Conservation (phyloP, 2,329 filamentous ascomycete species). For the Fusarium graminum region DNA sequence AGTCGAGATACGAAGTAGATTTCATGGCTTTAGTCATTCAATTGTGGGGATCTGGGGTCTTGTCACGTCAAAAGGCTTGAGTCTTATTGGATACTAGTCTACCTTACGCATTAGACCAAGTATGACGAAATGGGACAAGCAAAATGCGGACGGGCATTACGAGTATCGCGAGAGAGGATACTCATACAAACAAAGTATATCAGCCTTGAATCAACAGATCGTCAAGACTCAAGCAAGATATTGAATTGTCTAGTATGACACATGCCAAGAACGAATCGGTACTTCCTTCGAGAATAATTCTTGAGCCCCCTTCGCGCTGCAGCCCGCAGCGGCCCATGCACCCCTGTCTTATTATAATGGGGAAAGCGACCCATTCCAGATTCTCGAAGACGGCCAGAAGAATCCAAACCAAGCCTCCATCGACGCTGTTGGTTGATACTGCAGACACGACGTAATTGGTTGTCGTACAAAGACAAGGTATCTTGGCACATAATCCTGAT, state of each 20-base stretch:
- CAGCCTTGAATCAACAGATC: background rate
- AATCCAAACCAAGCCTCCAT: conserved; percentile 41
- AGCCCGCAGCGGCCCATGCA: conserved; percentile 25
- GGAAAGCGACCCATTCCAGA: conserved; percentile 42
- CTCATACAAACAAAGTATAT: too few relatives aligned
- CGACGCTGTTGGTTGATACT: conserved; percentile 20
- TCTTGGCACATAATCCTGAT: background rate
- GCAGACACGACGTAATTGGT: conserved; percentile 28
- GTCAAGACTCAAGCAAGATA: background rate
- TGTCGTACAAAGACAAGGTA: background rate
- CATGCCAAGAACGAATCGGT: conserved; percentile 27
- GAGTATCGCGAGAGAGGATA: too few relatives aligned
- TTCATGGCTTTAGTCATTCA: background rate
- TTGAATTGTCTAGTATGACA: background rate
- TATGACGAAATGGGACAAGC: conserved; percentile 6
- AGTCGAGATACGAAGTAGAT: background rate
- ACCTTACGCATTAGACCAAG: background rate
- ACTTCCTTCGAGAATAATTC: conserved; percentile 49
- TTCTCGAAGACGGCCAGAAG: conserved; percentile 50
- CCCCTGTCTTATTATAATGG: conserved; percentile 41
- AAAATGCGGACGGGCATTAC: background rate
- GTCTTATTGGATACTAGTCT: conserved; percentile 26
- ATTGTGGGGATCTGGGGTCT: conserved; percentile 20
- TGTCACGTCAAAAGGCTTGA: conserved; percentile 19
- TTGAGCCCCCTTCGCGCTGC: conserved; percentile 41